Evolutionary conservation across 345 rosid species (phyloP).

Genomic region (Balakata baccata): DNA sequence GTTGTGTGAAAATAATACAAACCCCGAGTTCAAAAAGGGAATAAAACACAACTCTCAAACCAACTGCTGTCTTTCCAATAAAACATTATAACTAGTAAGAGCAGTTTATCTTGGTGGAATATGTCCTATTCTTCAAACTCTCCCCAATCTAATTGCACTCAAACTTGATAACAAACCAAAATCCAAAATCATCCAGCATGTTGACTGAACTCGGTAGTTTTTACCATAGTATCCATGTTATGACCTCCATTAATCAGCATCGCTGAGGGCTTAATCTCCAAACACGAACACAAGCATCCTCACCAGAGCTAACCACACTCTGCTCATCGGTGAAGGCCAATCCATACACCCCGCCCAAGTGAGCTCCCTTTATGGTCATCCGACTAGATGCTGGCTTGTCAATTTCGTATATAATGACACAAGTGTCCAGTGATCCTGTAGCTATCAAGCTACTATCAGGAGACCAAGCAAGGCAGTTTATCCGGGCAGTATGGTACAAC

Average conservation of each 20-base stretch:
- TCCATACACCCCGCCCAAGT: constrained; percentile 87
- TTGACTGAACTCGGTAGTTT: not conserved
- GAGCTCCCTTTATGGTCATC: constrained; percentile 76
- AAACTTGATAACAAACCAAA: constrained; percentile 10
- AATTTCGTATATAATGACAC: constrained; percentile 68
- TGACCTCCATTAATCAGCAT: not conserved
- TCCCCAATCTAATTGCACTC: constrained; percentile 1
- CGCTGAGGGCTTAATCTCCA: constrained; percentile 41
- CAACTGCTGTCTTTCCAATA: not conserved
- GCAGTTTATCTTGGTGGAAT: not conserved
- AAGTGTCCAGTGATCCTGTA: constrained; percentile 84
- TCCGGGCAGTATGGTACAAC: constrained; percentile 80
- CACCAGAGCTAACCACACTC: constrained; percentile 77
- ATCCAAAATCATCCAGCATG: constrained; percentile 3
- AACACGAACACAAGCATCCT: constrained; percentile 83
- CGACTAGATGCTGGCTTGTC: constrained; percentile 73
- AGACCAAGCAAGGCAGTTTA: constrained; percentile 92
- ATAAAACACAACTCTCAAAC: not conserved
- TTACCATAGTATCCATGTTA: too few species aligned
- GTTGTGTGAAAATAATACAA: not conserved
- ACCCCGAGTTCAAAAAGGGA: not conserved
- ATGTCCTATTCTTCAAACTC: not conserved
- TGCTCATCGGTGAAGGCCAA: constrained; percentile 62
- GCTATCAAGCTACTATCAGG: constrained; percentile 70
- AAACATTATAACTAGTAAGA: not conserved